phyloP scores from a whole-genome alignment of 805 yeast genomes.

The Candida namnaoensis region DNA sequence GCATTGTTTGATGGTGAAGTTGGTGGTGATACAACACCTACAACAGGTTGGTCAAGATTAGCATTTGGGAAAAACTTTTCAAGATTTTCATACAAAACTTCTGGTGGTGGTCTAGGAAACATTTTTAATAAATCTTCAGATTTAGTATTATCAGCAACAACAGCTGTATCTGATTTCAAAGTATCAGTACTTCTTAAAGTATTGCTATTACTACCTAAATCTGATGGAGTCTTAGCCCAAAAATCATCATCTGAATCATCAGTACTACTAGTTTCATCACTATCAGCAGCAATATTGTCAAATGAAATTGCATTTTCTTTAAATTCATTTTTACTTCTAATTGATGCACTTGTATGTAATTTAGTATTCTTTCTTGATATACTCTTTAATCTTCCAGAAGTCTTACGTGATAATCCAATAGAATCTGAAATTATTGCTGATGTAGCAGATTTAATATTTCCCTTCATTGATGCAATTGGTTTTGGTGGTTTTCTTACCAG shows the following conservation, averaged over 20 bases:
- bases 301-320: conserved; percentile 67
- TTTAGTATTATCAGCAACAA: neutral
- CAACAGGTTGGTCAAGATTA: conserved; percentile 84
- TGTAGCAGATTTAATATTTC: no score
- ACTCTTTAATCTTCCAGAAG: neutral
- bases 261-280: neutral
- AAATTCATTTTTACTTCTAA: conserved; percentile 36
- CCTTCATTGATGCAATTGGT: neutral
- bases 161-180: conserved; percentile 3
- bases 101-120: conserved; percentile 92
- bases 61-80: conserved; percentile 91
- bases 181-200: conserved; percentile 15
- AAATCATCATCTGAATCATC: conserved; percentile 47
- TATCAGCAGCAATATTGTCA: conserved; percentile 57
- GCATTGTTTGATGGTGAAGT: conserved; percentile 32
- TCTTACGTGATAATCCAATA: neutral
- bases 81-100: conserved; percentile 83
- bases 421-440: neutral
- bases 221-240: conserved; percentile 43
- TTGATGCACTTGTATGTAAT: neutral
- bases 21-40: conserved; percentile 62
- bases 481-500: neutral
- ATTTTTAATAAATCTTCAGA: conserved; percentile 27
- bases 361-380: neutral
- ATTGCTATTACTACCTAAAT: conserved; percentile 6